phyloP scores from a whole-genome alignment of 2,329 filamentous ascomycete genomes.

The Cordyceps fumosorosea region DNA sequence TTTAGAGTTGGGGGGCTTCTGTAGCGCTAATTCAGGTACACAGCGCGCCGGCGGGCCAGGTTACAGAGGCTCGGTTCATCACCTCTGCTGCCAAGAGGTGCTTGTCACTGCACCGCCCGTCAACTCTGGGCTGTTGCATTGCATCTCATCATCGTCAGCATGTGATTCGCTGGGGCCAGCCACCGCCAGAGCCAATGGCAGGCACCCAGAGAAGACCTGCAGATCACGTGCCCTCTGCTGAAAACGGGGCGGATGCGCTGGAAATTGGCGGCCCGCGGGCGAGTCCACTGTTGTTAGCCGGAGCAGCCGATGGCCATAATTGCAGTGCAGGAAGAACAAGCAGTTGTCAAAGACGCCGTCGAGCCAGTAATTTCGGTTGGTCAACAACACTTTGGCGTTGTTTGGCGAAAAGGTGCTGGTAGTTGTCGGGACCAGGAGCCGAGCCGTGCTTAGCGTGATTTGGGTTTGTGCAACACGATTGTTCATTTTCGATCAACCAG shows the following conservation, averaged over 20 bases:
- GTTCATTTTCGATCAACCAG: too few species aligned
- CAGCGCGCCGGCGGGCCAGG: background rate
- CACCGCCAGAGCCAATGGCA: background rate
- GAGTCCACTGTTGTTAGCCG: background rate
- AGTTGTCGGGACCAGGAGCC: too few species aligned
- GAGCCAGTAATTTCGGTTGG: background rate
- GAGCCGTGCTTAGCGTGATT: too few species aligned
- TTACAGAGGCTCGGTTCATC: background rate
- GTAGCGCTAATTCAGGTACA: background rate
- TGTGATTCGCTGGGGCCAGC: constrained; percentile 26
- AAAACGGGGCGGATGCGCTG: background rate
- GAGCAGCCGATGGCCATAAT: background rate
- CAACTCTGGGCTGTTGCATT: background rate
- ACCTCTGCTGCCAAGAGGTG: background rate
- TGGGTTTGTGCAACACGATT: too few species aligned
- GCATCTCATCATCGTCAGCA: constrained; percentile 16
- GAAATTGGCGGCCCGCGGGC: background rate
- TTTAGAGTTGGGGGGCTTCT: background rate
- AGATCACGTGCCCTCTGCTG: background rate
- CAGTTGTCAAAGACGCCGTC: background rate
- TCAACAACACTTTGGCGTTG: background rate
- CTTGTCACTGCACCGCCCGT: background rate
- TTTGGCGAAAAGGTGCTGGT: too few species aligned
- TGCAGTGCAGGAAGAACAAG: background rate
- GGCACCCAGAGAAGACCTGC: background rate